phyloP scores from a whole-genome alignment of 2,329 filamentous ascomycete genomes.

The Coleophoma crateriformis region DNA sequence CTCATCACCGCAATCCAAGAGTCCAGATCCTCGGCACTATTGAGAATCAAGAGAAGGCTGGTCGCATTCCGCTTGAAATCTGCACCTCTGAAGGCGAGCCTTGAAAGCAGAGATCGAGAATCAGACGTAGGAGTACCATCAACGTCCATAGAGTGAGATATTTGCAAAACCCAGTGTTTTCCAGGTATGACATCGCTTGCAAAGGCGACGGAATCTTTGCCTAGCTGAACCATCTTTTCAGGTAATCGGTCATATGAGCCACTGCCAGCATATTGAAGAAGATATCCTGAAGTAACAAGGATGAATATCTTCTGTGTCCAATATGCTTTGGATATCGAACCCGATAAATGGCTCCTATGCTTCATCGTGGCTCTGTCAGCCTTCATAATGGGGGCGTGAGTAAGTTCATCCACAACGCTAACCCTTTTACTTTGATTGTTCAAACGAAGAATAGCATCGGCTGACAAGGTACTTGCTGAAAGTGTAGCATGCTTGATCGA shows the following conservation, averaged over 20 bases:
- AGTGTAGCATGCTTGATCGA: constrained; percentile 70
- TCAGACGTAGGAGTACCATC: constrained; percentile 46
- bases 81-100: constrained; percentile 52
- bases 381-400: constrained; percentile 20
- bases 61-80: constrained; percentile 50
- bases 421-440: constrained; percentile 45
- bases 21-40: constrained; percentile 70
- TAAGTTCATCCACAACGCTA: constrained; percentile 31
- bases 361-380: constrained; percentile 38
- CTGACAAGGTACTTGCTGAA: constrained; percentile 59
- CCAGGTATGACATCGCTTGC: constrained; percentile 76
- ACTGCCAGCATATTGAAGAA: constrained; percentile 69
- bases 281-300: constrained; percentile 61
- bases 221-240: constrained; percentile 67
- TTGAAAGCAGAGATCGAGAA: constrained; percentile 58
- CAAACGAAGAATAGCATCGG: constrained; percentile 63
- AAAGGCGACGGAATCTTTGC: constrained; percentile 73
- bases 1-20: constrained; percentile 66
- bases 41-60: constrained; percentile 68
- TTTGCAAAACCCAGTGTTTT: constrained; percentile 73
- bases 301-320: constrained; percentile 70
- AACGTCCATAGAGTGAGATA: constrained; percentile 59
- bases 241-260: constrained; percentile 67
- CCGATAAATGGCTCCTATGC: constrained; percentile 26
- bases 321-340: constrained; percentile 41